Base-by-base conservation (phyloP, 108 stramenopile species). In the Stephanodiscus triporus region DNA sequence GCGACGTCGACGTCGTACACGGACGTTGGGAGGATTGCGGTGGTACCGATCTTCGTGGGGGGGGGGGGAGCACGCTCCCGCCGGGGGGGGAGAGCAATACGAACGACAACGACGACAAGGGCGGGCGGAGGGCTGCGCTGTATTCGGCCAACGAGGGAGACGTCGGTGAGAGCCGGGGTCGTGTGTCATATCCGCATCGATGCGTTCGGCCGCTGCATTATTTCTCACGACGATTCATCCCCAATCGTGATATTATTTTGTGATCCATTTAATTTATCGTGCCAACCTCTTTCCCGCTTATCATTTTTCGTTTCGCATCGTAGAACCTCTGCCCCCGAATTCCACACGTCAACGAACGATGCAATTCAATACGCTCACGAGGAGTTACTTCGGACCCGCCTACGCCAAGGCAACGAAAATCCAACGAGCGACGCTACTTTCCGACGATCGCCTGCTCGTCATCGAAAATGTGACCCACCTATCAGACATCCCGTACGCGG, bases 341-440 rank as follows among this genome's bases (percentile, higher is more conserved):
- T 67, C 66, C 4, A 64, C 71, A 40, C 34, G 69, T 61, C 80
- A 88, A 70, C 84, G 93, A 38, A 67, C 73, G 14, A 40, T 89
- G 5, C 73, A 47, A 8, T 94, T 91, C 55, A 84, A 89, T 55
- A 88, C 93, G 24, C 80, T 90, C 14, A 94, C 90, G 0, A 89
- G 87, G 32, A 85, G 81, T 42, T 89, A 90, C 62, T 87, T 92
- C 63, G 93, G 93, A 36, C 93, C 93, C 13, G 79, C 91, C 0
- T 91, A 87, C 68, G 93, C 90, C 47, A 82, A 66, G 29, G 88
- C 93, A 1, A 85, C 76, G 6, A 94, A 94, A 71, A 70, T 66
- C 19, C 93, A 94, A 78, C 86, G 90, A 19, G 78, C 86, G 26
- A 80, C 82, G 27, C 67, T 82, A 30, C 51, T 85, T 10, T 80